Percentiles rank a stretch among this genome's conserved stretches.
Evolutionary conservation across 2,329 filamentous ascomycete species (phyloP).

Genomic region (Aspergillus amoenus): DNA sequence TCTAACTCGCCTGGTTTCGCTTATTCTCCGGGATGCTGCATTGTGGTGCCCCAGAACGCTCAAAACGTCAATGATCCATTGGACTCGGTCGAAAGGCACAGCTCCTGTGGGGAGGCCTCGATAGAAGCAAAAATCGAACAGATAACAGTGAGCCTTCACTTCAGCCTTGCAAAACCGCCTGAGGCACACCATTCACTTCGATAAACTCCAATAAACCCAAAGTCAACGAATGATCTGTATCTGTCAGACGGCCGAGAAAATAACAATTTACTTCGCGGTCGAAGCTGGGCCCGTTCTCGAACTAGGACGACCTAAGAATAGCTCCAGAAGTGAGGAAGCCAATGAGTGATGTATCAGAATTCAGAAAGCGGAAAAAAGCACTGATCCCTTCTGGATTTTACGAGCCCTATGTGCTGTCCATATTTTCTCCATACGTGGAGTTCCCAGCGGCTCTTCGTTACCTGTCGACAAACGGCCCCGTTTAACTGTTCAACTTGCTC

Average conservation of each 20-base stretch:
- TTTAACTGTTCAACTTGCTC: neutral
- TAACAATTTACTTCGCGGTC: neutral
- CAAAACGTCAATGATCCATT: conserved; percentile 13
- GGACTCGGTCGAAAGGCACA: conserved; percentile 1
- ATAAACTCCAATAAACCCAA: neutral
- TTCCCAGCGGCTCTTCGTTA: conserved; percentile 3
- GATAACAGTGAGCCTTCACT: neutral
- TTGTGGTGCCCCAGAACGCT: conserved; percentile 13
- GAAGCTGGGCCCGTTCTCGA: neutral
- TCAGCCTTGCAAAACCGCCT: neutral
- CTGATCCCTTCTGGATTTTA: conserved; percentile 1
- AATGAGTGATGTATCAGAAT: conserved; percentile 10
- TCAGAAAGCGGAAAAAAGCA: conserved; percentile 5
- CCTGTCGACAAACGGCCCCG: conserved; percentile 4
- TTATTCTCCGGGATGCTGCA: conserved; percentile 19
- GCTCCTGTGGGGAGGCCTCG: conserved; percentile 2
- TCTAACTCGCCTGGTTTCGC: conserved; percentile 13
- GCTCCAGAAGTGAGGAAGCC: neutral
- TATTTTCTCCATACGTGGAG: conserved; percentile 8
- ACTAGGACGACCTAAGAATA: conserved; percentile 9
- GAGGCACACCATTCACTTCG: neutral
- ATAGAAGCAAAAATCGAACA: neutral
- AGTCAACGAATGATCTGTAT: neutral
- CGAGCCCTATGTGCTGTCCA: conserved; percentile 9
- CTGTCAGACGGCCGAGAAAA: neutral